phyloP scores from a whole-genome alignment of 805 yeast species.

The Saturnispora serradocipensis region DNA sequence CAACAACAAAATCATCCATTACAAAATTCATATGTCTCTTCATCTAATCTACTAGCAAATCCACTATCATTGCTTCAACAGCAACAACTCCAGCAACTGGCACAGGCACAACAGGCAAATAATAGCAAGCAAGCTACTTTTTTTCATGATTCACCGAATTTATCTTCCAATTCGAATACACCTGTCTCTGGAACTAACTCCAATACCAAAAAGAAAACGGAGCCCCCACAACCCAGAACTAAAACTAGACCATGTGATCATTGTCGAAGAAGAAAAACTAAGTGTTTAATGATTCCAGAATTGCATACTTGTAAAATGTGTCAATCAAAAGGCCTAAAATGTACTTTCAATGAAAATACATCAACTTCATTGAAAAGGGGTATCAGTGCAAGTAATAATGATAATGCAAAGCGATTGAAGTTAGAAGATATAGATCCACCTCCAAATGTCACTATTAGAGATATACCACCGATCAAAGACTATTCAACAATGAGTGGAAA shows the following conservation, averaged over 20 bases:
- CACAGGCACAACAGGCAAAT: not conserved
- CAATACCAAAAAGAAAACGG: slow-evolving; percentile 13
- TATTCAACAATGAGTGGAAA: slow-evolving; percentile 55
- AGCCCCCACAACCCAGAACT: slow-evolving; percentile 32
- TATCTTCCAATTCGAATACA: not conserved
- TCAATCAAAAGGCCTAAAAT: slow-evolving; percentile 60
- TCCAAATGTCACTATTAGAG: slow-evolving; percentile 36
- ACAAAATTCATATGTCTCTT: not conserved
- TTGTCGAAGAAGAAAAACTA: slow-evolving; percentile 70
- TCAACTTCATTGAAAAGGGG: slow-evolving; percentile 30
- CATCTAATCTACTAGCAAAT: slow-evolving; percentile 1
- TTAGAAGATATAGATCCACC: slow-evolving; percentile 32
- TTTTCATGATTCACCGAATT: slow-evolving; percentile 1
- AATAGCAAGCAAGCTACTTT: not conserved
- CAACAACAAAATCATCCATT: not conserved
- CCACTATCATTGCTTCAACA: slow-evolving; percentile 9
- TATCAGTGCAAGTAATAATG: slow-evolving; percentile 19
- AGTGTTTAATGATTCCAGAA: slow-evolving; percentile 64
- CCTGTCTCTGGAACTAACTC: not conserved
- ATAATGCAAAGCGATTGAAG: slow-evolving; percentile 22
- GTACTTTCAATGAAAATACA: slow-evolving; percentile 63
- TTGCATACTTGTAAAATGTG: slow-evolving; percentile 64
- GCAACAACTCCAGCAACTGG: slow-evolving; percentile 4
- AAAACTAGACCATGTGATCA: slow-evolving; percentile 69
- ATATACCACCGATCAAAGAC: slow-evolving; percentile 54